phyloP scores from a whole-genome alignment of 441 rosid genomes.

The Populus hybrid region DNA sequence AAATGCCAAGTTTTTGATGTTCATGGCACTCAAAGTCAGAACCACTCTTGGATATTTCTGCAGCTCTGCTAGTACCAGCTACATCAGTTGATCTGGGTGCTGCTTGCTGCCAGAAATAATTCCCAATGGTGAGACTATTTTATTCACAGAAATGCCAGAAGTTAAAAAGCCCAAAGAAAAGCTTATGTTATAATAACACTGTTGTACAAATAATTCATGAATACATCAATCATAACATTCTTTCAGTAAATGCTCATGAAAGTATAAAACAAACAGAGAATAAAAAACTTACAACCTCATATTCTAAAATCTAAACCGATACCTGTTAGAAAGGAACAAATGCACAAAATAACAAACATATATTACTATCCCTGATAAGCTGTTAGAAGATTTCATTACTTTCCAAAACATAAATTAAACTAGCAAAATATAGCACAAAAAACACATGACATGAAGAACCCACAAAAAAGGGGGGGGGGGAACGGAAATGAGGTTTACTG shows the following conservation, averaged over 20 bases:
- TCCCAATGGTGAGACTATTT: background rate
- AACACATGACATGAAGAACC: background rate
- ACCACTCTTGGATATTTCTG: constrained; percentile 27
- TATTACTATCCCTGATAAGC: background rate
- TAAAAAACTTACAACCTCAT: background rate
- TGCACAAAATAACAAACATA: background rate
- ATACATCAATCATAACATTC: background rate
- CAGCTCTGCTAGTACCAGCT: constrained; percentile 32
- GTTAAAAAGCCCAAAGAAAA: background rate
- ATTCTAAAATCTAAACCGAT: background rate
- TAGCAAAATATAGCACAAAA: background rate
- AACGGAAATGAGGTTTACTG: background rate
- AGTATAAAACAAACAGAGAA: background rate
- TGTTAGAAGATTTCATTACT: background rate
- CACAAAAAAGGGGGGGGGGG: background rate
- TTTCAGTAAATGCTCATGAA: background rate
- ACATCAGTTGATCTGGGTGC: constrained; percentile 26
- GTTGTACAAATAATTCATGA: background rate
- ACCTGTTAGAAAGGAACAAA: background rate
- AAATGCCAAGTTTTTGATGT: constrained; percentile 21
- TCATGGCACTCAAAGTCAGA: constrained; percentile 28
- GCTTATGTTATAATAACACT: background rate
- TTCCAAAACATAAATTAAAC: background rate
- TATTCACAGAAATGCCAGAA: constrained; percentile 2
- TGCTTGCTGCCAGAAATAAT: constrained; percentile 25